phyloP scores from a whole-genome alignment of 2,329 filamentous ascomycete species.

The Beauveria bassiana region DNA sequence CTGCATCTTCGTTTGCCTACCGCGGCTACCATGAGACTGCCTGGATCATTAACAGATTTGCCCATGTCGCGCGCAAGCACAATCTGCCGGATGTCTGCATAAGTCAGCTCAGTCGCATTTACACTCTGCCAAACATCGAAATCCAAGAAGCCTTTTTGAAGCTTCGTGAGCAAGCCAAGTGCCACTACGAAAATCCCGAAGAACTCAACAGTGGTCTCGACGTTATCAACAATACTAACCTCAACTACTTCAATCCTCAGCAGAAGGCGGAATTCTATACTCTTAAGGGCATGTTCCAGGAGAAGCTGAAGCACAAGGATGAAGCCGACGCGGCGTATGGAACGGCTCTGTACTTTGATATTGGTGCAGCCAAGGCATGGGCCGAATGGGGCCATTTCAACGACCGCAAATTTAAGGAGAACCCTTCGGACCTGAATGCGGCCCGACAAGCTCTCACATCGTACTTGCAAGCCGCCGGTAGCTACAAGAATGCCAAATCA shows the following conservation, averaged over 20 bases:
- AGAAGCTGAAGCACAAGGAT: constrained; percentile 81
- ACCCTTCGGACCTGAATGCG: constrained; percentile 70
- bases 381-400: constrained; percentile 99
- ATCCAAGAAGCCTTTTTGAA: constrained; percentile 99
- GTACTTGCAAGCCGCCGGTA: constrained; percentile 89
- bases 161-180: constrained; percentile 95
- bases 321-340: constrained; percentile 93
- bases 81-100: constrained; percentile 96
- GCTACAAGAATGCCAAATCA: constrained; percentile 96
- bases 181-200: constrained; percentile 91
- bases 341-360: constrained; percentile 90
- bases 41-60: constrained; percentile 99
- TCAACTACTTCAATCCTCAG: constrained; percentile 93
- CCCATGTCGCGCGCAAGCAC: constrained; percentile 95
- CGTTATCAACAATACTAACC: constrained; percentile 98
- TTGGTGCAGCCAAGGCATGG: constrained; percentile 94
- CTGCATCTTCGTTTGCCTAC: constrained; percentile 84
- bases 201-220: constrained; percentile 90
- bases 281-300: constrained; percentile 97
- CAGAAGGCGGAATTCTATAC: constrained; percentile 99
- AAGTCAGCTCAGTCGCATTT: constrained; percentile 92
- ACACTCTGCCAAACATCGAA: constrained; percentile 97
- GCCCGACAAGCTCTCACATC: constrained; percentile 91
- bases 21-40: constrained; percentile 97
- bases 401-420: constrained; percentile 89